Conservation (phyloP, 2,329 filamentous ascomycete species). For the Emmonsia crescens region DNA sequence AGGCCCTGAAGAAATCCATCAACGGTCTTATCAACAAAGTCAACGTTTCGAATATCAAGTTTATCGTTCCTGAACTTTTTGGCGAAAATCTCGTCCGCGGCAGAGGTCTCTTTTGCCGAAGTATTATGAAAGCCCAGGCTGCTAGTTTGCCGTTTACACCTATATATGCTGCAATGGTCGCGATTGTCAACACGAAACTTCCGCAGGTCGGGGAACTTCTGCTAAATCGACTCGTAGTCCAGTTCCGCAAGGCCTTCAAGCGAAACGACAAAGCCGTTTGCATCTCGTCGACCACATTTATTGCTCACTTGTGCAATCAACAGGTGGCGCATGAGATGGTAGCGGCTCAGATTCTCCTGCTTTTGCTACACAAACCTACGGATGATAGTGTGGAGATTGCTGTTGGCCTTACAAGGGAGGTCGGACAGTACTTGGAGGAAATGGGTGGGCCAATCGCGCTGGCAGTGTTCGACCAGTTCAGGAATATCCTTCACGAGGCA, state of each 20-base stretch:
- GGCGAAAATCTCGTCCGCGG: constrained; percentile 87
- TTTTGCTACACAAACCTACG: constrained; percentile 90
- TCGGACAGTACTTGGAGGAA: constrained; percentile 87
- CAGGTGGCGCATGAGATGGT: constrained; percentile 92
- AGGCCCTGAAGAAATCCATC: constrained; percentile 96
- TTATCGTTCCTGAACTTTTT: constrained; percentile 92
- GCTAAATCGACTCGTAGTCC: constrained; percentile 71
- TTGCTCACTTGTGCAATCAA: constrained; percentile 91
- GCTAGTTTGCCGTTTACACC: constrained; percentile 92
- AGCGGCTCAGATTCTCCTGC: constrained; percentile 78
- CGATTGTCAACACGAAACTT: constrained; percentile 95
- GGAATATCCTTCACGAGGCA: constrained; percentile 88
- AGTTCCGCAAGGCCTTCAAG: constrained; percentile 92
- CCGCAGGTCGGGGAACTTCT: constrained; percentile 89
- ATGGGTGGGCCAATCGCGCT: constrained; percentile 84
- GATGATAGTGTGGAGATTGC: constrained; percentile 98
- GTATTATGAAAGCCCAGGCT: constrained; percentile 97
- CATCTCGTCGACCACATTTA: constrained; percentile 81
- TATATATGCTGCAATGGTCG: constrained; percentile 90
- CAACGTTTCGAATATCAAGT: constrained; percentile 95
- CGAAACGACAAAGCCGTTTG: constrained; percentile 96
- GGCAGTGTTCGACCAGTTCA: constrained; percentile 89
- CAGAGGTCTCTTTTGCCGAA: constrained; percentile 83
- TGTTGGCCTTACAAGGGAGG: constrained; percentile 82
- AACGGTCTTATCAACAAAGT: constrained; percentile 99